phyloP scores from a whole-genome alignment of 1,284 basidiomycete genomes.

The Puccinia triticina region DNA sequence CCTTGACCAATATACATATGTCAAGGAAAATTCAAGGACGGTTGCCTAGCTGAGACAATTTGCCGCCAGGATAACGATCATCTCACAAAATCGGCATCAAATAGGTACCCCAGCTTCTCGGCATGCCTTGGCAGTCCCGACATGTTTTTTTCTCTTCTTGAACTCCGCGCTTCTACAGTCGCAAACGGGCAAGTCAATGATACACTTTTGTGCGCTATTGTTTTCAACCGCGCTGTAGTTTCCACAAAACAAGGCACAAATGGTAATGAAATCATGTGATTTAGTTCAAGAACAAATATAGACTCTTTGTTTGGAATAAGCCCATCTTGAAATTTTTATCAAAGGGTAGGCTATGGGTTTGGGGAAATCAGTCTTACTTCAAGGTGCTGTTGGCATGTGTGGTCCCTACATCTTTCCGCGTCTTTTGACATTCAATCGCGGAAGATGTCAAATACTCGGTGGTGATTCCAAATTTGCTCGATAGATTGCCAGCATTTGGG shows the following conservation, averaged over 20 bases:
- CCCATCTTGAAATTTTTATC: not conserved
- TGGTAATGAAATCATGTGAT: not conserved
- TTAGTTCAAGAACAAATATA: not conserved
- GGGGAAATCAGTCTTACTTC: slow-evolving; percentile 25
- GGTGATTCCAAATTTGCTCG: slow-evolving; percentile 45
- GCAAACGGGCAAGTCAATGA: slow-evolving; percentile 44
- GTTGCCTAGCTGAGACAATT: too few relatives aligned
- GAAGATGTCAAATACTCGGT: slow-evolving; percentile 40
- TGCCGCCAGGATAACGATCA: too few relatives aligned
- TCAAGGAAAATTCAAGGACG: too few relatives aligned
- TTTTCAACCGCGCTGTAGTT: not conserved
- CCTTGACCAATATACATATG: too few relatives aligned
- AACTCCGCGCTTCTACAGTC: slow-evolving; percentile 29
- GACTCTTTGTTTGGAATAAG: not conserved
- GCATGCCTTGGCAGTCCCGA: slow-evolving; percentile 43
- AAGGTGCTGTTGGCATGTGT: not conserved
- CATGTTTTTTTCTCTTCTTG: slow-evolving; percentile 9
- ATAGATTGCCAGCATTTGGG: slow-evolving; percentile 26
- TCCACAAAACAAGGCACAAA: too few relatives aligned
- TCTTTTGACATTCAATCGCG: slow-evolving; percentile 25
- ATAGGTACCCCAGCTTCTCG: slow-evolving; percentile 38
- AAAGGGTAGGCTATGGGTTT: not conserved
- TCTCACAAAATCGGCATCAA: not conserved
- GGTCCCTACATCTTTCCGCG: not conserved
- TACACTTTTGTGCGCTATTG: not conserved